Conservation (phyloP, 202 grass and related monocot species). For the Brachypodium distachyon region DNA sequence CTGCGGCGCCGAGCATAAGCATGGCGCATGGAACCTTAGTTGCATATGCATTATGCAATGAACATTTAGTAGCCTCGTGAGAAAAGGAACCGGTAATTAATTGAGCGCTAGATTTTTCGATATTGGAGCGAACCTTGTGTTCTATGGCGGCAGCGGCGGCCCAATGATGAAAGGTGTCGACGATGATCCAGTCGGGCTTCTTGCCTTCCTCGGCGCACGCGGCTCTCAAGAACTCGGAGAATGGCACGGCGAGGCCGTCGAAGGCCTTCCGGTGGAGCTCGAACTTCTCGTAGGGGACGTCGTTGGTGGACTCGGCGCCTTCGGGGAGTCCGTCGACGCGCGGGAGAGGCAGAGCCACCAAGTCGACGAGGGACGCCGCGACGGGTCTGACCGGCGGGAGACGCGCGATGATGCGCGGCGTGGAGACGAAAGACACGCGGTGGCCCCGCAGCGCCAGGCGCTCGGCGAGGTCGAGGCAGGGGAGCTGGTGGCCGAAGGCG, state of each 20-base stretch:
- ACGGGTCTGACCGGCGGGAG: background rate
- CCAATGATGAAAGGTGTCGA: conserved; percentile 1
- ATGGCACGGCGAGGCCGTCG: conserved; percentile 6
- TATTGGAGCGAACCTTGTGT: background rate
- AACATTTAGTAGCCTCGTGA: no score
- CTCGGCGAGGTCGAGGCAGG: conserved; percentile 36
- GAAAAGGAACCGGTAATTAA: no score
- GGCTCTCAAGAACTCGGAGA: conserved; percentile 2
- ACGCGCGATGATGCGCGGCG: conserved; percentile 26
- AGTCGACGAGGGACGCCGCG: background rate
- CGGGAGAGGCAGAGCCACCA: conserved; percentile 5
- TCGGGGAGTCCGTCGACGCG: conserved; percentile 9
- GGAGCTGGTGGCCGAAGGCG: conserved; percentile 36
- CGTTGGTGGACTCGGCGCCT: conserved; percentile 22
- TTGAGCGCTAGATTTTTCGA: background rate
- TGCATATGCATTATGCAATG: no score
- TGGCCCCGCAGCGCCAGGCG: conserved; percentile 21
- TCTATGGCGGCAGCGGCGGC: background rate
- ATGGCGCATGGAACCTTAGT: conserved; percentile 1
- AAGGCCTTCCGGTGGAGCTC: conserved; percentile 14
- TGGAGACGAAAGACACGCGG: conserved; percentile 40
- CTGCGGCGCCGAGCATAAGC: background rate
- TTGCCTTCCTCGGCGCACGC: background rate
- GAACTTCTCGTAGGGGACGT: background rate
- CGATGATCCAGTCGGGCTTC: conserved; percentile 1